phyloP scores from a whole-genome alignment of 2,329 filamentous ascomycete genomes.

The Penicillium brasilianum region DNA sequence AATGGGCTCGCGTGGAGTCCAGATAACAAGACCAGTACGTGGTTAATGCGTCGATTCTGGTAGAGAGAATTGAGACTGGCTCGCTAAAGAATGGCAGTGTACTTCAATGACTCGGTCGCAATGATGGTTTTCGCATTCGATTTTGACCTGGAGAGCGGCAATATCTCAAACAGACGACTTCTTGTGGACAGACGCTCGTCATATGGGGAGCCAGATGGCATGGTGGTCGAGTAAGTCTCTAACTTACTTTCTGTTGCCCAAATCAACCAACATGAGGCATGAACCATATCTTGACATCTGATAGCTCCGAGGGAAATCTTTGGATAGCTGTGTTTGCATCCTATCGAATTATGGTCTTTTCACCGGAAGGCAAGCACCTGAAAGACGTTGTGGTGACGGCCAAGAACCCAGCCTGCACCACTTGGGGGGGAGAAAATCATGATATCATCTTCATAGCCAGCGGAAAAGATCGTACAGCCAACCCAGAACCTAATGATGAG shows the following conservation, averaged over 20 bases:
- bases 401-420: slow-evolving; percentile 43
- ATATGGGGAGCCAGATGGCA: slow-evolving; percentile 45
- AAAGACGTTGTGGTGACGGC: slow-evolving; percentile 43
- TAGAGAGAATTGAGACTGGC: background rate
- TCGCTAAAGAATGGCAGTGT: slow-evolving; percentile 30
- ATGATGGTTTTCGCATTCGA: slow-evolving; percentile 41
- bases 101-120: slow-evolving; percentile 43
- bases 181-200: slow-evolving; percentile 35
- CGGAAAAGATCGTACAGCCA: slow-evolving; percentile 32
- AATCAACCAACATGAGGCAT: background rate
- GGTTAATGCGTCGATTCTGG: background rate
- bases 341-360: slow-evolving; percentile 43
- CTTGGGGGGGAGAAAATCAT: slow-evolving; percentile 44
- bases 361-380: slow-evolving; percentile 38
- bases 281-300: background rate
- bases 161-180: slow-evolving; percentile 38
- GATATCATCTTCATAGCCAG: slow-evolving; percentile 43
- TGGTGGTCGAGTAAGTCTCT: slow-evolving; percentile 43
- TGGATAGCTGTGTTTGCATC: slow-evolving; percentile 46
- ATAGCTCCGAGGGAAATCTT: slow-evolving; percentile 42
- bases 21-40: slow-evolving; percentile 43
- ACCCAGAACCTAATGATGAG: slow-evolving; percentile 36
- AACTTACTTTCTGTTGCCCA: background rate
- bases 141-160: slow-evolving; percentile 40
- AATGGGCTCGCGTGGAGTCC: slow-evolving; percentile 47